phyloP scores from a whole-genome alignment of 2,329 filamentous ascomycete species.

The Colletotrichum limetticola region DNA sequence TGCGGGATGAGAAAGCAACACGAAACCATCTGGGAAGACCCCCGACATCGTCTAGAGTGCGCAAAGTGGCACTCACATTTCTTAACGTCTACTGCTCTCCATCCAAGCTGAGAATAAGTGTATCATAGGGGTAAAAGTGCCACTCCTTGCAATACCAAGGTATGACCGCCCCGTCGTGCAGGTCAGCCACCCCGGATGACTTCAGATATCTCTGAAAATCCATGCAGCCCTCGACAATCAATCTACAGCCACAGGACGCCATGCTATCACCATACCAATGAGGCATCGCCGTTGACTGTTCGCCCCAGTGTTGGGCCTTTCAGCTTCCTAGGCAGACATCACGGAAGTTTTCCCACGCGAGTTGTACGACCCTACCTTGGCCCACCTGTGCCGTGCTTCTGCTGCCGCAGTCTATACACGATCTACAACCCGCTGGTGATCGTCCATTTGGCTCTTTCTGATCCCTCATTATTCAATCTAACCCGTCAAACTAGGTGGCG shows the following conservation, averaged over 20 bases:
- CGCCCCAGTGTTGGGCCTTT: neutral
- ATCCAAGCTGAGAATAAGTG: neutral
- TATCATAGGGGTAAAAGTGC: neutral
- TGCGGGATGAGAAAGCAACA: neutral
- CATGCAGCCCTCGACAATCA: conserved; percentile 4
- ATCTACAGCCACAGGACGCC: neutral
- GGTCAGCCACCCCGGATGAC: neutral
- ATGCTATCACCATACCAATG: conserved; percentile 5
- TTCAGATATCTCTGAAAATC: neutral
- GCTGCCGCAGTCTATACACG: neutral
- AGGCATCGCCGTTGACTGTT: neutral
- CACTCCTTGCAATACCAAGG: neutral
- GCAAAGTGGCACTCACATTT: neutral
- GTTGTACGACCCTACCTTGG: conserved; percentile 1
- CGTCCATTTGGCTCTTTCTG: too few relatives aligned
- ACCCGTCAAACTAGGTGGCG: neutral
- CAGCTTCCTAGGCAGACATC: neutral
- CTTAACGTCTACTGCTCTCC: neutral
- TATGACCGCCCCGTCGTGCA: neutral
- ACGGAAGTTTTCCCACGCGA: conserved; percentile 2
- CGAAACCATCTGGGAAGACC: neutral
- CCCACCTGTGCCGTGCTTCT: neutral
- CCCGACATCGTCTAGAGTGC: neutral
- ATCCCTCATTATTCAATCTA: neutral
- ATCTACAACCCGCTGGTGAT: neutral